Conservation (phyloP, 2,329 filamentous ascomycete genomes). For the Ascochyta koolunga region DNA sequence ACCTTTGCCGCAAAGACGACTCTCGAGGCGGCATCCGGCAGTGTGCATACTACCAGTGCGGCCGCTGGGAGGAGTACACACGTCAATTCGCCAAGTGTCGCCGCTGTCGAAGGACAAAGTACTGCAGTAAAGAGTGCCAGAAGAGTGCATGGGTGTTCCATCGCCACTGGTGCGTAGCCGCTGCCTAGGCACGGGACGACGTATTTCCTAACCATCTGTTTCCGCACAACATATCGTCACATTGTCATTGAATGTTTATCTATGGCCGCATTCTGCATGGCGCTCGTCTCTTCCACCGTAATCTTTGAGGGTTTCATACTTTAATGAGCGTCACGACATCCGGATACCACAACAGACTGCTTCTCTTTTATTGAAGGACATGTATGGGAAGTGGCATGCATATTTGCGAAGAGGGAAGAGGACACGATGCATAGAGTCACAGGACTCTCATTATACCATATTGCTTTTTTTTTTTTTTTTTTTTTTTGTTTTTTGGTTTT, state of each 20-base stretch:
- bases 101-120: constrained; percentile 93
- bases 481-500: constrained; percentile 19
- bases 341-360: constrained; percentile 47
- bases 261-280: constrained; percentile 52
- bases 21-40: constrained; percentile 91
- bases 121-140: constrained; percentile 99
- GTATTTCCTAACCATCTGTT: constrained; percentile 31
- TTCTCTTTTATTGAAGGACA: constrained; percentile 34
- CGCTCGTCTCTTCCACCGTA: constrained; percentile 41
- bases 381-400: constrained; percentile 33
- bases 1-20: constrained; percentile 97
- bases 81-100: constrained; percentile 98
- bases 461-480: constrained; percentile 24
- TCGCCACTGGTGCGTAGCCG: constrained; percentile 93
- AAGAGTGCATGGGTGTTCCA: constrained; percentile 99
- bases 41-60: constrained; percentile 97
- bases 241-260: constrained; percentile 39
- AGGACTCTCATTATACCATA: constrained; percentile 37
- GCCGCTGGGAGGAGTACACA: constrained; percentile 97
- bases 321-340: constrained; percentile 49
- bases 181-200: constrained; percentile 51
- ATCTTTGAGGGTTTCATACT: constrained; percentile 43
- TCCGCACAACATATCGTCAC: constrained; percentile 26
- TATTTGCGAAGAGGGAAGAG: constrained; percentile 23
- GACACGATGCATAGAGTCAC: constrained; percentile 16